phyloP scores from a whole-genome alignment of 2,329 filamentous ascomycete genomes.

The Orbilia oligospora region DNA sequence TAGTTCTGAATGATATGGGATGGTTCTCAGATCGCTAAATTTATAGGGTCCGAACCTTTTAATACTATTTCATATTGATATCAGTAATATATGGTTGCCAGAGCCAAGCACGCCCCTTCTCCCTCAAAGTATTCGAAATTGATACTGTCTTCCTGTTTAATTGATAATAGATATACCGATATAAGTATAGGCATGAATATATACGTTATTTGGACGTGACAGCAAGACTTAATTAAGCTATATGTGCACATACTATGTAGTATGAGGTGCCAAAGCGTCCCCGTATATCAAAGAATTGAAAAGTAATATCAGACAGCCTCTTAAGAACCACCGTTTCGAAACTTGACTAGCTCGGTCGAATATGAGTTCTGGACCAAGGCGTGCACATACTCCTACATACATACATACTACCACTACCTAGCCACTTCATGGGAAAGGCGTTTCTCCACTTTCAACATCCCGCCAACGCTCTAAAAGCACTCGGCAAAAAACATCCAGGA shows the following conservation, averaged over 20 bases:
- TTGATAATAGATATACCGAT: too few species aligned
- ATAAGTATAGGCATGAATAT: too few species aligned
- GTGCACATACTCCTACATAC: background rate
- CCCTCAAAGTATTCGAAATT: too few species aligned
- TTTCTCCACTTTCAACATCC: constrained; percentile 45
- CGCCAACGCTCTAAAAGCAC: constrained; percentile 23
- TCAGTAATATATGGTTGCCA: too few species aligned
- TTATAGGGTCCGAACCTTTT: too few species aligned
- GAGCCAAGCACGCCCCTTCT: too few species aligned
- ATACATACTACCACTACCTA: background rate
- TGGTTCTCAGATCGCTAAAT: constrained; percentile 37
- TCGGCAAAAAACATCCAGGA: constrained; percentile 26
- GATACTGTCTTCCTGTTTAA: too few species aligned
- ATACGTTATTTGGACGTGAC: background rate
- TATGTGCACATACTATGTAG: background rate
- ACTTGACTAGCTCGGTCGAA: constrained; percentile 27
- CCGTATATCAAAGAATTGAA: background rate
- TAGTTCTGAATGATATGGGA: constrained; percentile 15
- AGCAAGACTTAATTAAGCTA: constrained; percentile 19
- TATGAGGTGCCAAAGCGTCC: background rate
- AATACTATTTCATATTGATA: too few species aligned
- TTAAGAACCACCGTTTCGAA: constrained; percentile 49
- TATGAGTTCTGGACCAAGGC: constrained; percentile 47
- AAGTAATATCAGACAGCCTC: constrained; percentile 36
- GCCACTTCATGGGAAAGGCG: constrained; percentile 28